A percentile compares a stretch with the other conserved stretches of the same genome.
These are phyloP conservation scores for Coprinopsis cinerea DNA, from an alignment of 768 basidiomycete genomes.

Conservation along the genomic window DNA sequence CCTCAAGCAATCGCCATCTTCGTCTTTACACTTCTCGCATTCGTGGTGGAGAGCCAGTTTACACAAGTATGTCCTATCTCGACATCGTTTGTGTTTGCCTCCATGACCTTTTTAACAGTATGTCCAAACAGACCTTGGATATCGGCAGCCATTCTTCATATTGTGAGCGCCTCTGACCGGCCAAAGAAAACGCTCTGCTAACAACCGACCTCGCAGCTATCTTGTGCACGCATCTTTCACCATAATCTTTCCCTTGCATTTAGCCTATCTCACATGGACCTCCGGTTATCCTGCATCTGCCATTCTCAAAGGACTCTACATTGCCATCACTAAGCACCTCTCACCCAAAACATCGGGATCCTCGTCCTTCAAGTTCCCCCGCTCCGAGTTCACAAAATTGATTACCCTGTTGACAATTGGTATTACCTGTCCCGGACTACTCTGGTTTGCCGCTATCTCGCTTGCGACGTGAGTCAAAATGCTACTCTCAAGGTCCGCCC, in stretches of 20 bases:
- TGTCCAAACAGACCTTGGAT: constrained; percentile 70
- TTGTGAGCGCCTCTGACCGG: constrained; percentile 48
- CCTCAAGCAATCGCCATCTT: constrained; percentile 48
- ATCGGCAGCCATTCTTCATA: constrained; percentile 83
- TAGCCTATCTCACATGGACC: constrained; percentile 53
- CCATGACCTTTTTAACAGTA: constrained; percentile 45
- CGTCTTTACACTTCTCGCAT: constrained; percentile 54
- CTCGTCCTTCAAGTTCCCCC: constrained; percentile 30
- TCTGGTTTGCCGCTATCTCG: constrained; percentile 73
- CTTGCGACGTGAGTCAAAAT: constrained; percentile 58
- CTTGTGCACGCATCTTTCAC: constrained; percentile 79
- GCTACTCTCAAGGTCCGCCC: too few species aligned
- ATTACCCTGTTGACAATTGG: constrained; percentile 44
- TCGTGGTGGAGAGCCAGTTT: constrained; percentile 71
- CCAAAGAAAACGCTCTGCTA: neutral
- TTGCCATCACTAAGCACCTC: constrained; percentile 44
- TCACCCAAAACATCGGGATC: constrained; percentile 25
- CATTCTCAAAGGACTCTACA: constrained; percentile 46
- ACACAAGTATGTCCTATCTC: constrained; percentile 52
- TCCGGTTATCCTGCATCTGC: constrained; percentile 42
- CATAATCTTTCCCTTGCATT: constrained; percentile 78
- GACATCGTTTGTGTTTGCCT: neutral
- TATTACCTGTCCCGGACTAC: constrained; percentile 55
- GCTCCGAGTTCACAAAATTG: constrained; percentile 30
- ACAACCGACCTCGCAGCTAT: constrained; percentile 45